Evolutionary conservation across 75 land plant genomes (phyloP), one percentile per base, ranked within the genome.

Genomic region (Azolla pinnata): DNA sequence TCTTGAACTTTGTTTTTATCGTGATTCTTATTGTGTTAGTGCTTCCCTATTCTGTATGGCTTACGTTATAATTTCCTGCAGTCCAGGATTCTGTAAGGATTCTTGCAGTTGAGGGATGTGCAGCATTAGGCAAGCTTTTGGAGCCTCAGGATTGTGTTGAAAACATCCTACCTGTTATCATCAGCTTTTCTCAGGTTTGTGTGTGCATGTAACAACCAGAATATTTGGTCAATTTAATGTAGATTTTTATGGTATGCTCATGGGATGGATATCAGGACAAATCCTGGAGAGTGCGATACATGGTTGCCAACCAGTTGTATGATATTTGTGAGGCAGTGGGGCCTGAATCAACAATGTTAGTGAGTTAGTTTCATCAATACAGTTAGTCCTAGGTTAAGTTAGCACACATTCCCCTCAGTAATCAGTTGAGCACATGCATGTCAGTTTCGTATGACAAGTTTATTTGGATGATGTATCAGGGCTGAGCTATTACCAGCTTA

Each of bases 321-420:
- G 93, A 90, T 71, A 73, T 90, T 44, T 87, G 97, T 75, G 97
- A 87, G 71, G 97, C 97, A 35, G 97, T 87, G 17, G 97, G 97
- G 28, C 83, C 97, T 57, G 97, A 90, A 52, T 81, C 92, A 29
- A 90, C 97, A 8, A 88, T 83, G 93, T 88, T 69, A 40, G 5
- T 54, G 31, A 10, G 2, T n/a, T n/a, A n/a, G n/a, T n/a, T n/a
- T n/a, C n/a, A n/a, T n/a, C n/a, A n/a, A n/a, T n/a, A n/a, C n/a
- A n/a, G n/a, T n/a, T 16, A 44, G 28, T 38, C 12, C 29, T 33
- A 56, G 21, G n/a, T 2, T 33, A 17, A 23, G 21, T 4, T 17
- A 4, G 2, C 49, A 46, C 2, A 46, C 23, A n/a, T n/a, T n/a
- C n/a, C n/a, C n/a, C n/a, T n/a, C n/a, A n/a, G n/a, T n/a, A n/a